Percentiles rank a stretch among this genome's conserved stretches.
Conservation (phyloP, 139 green algal species). For the Tetradesmus lagerheimii region DNA sequence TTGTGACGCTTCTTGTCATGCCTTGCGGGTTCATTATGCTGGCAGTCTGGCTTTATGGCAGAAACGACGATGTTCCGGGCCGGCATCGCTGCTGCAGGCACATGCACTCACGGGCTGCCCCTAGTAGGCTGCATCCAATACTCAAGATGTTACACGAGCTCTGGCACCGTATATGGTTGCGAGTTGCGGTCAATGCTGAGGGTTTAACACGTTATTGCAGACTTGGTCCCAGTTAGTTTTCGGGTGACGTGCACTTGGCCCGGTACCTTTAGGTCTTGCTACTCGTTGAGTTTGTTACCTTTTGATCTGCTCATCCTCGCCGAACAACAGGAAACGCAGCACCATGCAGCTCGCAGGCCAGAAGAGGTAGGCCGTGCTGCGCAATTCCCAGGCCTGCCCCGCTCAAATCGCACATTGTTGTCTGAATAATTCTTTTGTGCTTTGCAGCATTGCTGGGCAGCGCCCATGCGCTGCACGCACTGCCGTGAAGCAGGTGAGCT, state of each 20-base stretch:
- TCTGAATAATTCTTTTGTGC: not conserved
- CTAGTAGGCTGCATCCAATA: too few species aligned
- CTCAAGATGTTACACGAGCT: too few species aligned
- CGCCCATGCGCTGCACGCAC: not conserved
- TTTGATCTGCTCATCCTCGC: not conserved
- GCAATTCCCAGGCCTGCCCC: not conserved
- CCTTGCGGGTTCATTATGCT: too few species aligned
- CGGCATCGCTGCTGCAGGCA: too few species aligned
- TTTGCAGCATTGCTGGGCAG: conserved; percentile 2
- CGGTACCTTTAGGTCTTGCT: not conserved
- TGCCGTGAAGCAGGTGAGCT: not conserved
- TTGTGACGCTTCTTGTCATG: too few species aligned
- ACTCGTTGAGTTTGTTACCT: not conserved
- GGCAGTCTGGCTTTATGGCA: too few species aligned
- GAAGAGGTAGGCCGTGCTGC: not conserved
- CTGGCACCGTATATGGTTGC: too few species aligned
- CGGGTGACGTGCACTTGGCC: not conserved
- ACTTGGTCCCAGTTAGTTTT: not conserved
- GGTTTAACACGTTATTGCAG: not conserved
- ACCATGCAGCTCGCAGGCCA: not conserved
- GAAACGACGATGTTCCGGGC: too few species aligned
- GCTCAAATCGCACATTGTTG: not conserved
- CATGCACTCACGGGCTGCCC: too few species aligned
- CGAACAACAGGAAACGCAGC: not conserved
- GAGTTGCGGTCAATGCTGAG: not conserved